Evolutionary conservation across 2,329 filamentous ascomycete genomes (phyloP), one percentile per base, ranked within the genome.

Genomic region (Exophiala calicioides): DNA sequence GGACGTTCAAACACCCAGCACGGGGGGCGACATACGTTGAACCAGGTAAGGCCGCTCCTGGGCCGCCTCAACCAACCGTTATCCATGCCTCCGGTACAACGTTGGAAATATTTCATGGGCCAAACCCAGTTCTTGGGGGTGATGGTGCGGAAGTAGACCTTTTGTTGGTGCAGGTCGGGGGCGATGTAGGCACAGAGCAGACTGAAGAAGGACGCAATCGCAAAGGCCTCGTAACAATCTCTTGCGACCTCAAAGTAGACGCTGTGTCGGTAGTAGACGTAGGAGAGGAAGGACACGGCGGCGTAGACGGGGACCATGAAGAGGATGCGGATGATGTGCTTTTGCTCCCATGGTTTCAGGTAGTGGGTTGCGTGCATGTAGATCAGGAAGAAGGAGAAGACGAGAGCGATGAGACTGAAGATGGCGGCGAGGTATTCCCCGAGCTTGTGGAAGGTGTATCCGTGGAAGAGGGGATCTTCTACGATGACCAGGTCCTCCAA

Each of bases 221-320:
- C 87, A 60, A 94, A 91, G 8, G 89, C 88, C 70, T 94, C 89
- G 66, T 94, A 94, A 68, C 87, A 91, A 65, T 93, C 86, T 60
- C 86, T 82, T 32, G 91, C 72, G 41, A 93, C 83, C 61, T 88
- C 78, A 65, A 85, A 93, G 70, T 94, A 94, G 46, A 93, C 80
- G 37, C 85, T 81, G 60, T 90, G 79, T 64, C 77, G 80, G 72
- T 93, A 91, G 70, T 79, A 90, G 56, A 78, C 75, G 58, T 88
- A 81, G 50, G 82, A 83, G 27, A 91, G 76, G 62, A 87, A 87
- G 24, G 86, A 83, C 15, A 89, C 83, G 29, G 82, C 73, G 39
- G 85, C 77, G 66, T 94, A 94, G 52, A 94, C 75, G 29, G 89
- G 89, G 38, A 94, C 80, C 87, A 94, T 91, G 65, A 90, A 84